Percentiles rank a stretch among this genome's conserved stretches.
These are phyloP conservation scores for Rachicladosporium sp. DNA, from an alignment of 2,329 filamentous ascomycete genomes.

Conservation along the genomic window DNA sequence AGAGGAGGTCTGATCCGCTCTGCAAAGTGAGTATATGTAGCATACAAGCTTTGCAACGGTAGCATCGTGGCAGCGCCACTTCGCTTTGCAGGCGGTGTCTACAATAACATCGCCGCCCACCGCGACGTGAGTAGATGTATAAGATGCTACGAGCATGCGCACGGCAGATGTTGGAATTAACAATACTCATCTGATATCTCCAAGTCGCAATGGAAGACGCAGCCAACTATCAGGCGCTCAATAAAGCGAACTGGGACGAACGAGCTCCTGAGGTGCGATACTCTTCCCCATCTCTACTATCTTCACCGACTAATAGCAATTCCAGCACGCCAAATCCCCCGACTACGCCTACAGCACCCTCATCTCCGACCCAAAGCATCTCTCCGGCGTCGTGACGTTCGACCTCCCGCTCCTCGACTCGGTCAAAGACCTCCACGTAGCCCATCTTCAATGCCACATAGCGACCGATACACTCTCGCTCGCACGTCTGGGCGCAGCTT, in stretches of 20 bases:
- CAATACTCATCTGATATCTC: no score
- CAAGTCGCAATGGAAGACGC: no score
- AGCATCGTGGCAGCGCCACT: no score
- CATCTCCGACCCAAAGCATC: constrained; percentile 3
- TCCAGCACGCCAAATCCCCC: constrained; percentile 11
- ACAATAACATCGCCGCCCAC: no score
- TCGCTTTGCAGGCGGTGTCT: no score
- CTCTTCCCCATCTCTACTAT: not conserved
- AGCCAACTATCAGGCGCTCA: constrained; percentile 3
- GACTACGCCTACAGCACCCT: constrained; percentile 7
- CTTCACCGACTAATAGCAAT: not conserved
- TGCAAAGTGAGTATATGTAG: no score
- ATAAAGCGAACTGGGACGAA: constrained; percentile 13
- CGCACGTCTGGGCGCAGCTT: constrained; percentile 8
- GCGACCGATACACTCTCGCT: constrained; percentile 12
- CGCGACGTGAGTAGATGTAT: no score
- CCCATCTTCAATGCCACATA: constrained; percentile 13
- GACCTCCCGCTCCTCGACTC: constrained; percentile 10
- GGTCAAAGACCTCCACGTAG: constrained; percentile 4
- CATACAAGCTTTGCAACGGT: no score
- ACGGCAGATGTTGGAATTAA: no score
- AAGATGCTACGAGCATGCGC: no score
- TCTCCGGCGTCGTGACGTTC: constrained; percentile 11
- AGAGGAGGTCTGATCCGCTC: no score
- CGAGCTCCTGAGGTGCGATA: constrained; percentile 8